Conservation (phyloP, 2,329 filamentous ascomycete genomes). For the Canariomyces notabilis region DNA sequence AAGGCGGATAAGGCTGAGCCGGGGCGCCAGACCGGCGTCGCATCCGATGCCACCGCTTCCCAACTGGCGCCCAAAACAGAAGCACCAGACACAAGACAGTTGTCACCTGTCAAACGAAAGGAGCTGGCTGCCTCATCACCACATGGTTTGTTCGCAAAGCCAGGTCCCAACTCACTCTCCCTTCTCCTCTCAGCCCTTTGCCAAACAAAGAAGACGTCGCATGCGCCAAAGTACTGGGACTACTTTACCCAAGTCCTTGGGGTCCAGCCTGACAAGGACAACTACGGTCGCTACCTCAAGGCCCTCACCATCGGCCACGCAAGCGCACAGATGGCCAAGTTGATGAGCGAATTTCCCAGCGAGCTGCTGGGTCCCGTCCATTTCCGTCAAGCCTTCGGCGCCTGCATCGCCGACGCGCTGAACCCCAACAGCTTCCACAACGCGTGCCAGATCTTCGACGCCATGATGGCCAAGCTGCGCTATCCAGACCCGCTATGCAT, state of each 20-base stretch:
- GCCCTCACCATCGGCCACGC: slow-evolving; percentile 61
- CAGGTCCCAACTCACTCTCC: slow-evolving; percentile 58
- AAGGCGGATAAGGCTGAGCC: not conserved
- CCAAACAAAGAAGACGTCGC: slow-evolving; percentile 53
- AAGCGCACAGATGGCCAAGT: slow-evolving; percentile 54
- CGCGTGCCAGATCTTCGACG: slow-evolving; percentile 59
- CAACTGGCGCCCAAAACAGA: not conserved
- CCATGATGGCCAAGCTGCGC: slow-evolving; percentile 48
- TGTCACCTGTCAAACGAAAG: slow-evolving; percentile 2
- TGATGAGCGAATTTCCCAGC: slow-evolving; percentile 53
- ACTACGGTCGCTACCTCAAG: slow-evolving; percentile 64
- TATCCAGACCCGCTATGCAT: slow-evolving; percentile 48
- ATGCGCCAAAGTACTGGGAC: slow-evolving; percentile 76
- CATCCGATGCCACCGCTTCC: not conserved
- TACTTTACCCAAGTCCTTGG: slow-evolving; percentile 56
- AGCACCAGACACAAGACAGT: not conserved
- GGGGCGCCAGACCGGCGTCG: not conserved
- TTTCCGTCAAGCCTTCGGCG: slow-evolving; percentile 67
- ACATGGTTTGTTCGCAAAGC: slow-evolving; percentile 34
- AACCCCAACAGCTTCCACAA: slow-evolving; percentile 65
- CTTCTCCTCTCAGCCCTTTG: slow-evolving; percentile 62
- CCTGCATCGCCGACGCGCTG: slow-evolving; percentile 70
- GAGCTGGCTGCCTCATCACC: slow-evolving; percentile 8
- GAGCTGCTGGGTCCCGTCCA: slow-evolving; percentile 44
- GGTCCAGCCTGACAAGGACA: slow-evolving; percentile 67